Evolutionary conservation across 441 rosid species (phyloP).

Genomic region (Jatropha multifida): DNA sequence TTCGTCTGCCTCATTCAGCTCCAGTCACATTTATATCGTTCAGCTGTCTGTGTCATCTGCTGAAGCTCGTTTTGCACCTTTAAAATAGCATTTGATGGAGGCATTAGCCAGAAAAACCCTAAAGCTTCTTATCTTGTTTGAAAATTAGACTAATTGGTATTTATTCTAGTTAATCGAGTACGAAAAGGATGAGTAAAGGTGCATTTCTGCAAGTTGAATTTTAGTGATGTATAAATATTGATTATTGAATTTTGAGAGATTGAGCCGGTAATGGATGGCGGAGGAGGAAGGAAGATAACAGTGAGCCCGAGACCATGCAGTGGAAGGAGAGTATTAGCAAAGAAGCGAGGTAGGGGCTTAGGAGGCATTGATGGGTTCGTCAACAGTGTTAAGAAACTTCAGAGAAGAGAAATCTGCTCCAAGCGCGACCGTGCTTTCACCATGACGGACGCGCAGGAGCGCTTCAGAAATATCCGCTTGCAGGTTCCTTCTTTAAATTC

Average conservation of each 20-base stretch:
- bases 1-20: neutral
- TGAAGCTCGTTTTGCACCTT: neutral
- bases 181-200: neutral
- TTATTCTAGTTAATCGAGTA: neutral
- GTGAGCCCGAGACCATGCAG: constrained; percentile 54
- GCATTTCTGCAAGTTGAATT: neutral
- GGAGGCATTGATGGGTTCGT: constrained; percentile 38
- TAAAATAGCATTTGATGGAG: neutral
- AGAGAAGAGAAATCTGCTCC: constrained; percentile 61
- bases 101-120: neutral
- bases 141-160: neutral
- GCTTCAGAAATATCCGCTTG: constrained; percentile 62
- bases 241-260: no score
- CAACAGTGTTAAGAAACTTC: constrained; percentile 65
- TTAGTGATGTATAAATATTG: neutral
- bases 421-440: constrained; percentile 51
- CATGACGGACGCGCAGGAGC: constrained; percentile 54
- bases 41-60: neutral
- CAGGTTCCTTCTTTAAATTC: constrained; percentile 28
- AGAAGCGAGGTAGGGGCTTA: constrained; percentile 40
- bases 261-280: constrained; percentile 12
- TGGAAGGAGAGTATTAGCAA: constrained; percentile 49
- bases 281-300: constrained; percentile 44
- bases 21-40: neutral
- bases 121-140: neutral